phyloP scores from a whole-genome alignment of 1,284 basidiomycete genomes.

The Tranzscheliella williamsii region DNA sequence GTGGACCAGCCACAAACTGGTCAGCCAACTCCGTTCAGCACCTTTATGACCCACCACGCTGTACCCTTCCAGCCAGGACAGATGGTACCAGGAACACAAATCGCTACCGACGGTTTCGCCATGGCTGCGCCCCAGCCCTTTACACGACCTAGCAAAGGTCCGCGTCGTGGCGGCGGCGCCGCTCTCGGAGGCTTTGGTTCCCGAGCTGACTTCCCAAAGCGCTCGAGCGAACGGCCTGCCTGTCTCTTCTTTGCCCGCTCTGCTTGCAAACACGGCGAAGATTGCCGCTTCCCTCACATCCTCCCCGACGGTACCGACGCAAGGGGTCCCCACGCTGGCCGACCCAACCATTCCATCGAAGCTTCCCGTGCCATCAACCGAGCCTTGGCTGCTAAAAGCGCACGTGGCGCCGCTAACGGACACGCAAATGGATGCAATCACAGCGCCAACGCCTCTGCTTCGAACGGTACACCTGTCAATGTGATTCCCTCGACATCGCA shows the following conservation, averaged over 20 bases:
- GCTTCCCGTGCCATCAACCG: constrained; percentile 35
- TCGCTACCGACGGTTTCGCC: constrained; percentile 14
- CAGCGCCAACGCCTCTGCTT: neutral
- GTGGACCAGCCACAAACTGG: neutral
- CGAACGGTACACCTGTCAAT: constrained; percentile 4
- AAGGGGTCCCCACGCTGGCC: constrained; percentile 38
- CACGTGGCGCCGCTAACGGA: constrained; percentile 8
- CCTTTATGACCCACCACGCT: constrained; percentile 53
- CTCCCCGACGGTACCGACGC: constrained; percentile 58
- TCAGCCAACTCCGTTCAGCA: constrained; percentile 46
- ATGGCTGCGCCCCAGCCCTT: constrained; percentile 11
- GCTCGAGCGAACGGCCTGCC: constrained; percentile 47
- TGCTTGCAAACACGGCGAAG: constrained; percentile 55
- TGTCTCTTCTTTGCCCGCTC: constrained; percentile 57
- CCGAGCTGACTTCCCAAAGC: constrained; percentile 33
- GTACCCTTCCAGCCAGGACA: constrained; percentile 51
- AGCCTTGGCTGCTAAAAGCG: constrained; percentile 30
- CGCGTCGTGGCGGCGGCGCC: constrained; percentile 25
- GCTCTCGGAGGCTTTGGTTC: constrained; percentile 25
- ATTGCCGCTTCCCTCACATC: constrained; percentile 59
- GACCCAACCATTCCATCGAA: constrained; percentile 30
- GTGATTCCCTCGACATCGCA: constrained; percentile 27
- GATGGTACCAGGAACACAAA: constrained; percentile 12
- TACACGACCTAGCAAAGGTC: constrained; percentile 20
- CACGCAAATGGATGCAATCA: neutral